Conservation (phyloP, 2,329 filamentous ascomycete species). For the Diaporthe capsici region DNA sequence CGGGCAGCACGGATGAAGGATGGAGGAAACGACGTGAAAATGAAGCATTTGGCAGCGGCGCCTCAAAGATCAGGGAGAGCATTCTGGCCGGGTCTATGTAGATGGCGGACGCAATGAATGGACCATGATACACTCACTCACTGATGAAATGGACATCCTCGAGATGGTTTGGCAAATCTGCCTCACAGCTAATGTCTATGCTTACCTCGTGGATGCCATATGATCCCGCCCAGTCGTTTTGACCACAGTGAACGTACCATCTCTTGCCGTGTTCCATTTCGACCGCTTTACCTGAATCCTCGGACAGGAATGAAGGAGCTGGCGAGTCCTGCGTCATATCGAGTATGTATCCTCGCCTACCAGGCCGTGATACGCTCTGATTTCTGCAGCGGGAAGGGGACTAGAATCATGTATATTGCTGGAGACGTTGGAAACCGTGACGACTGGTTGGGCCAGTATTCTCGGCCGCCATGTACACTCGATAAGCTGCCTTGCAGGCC, state of each 20-base stretch:
- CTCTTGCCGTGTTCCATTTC: too few relatives aligned
- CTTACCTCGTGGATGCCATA: background rate
- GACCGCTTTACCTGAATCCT: background rate
- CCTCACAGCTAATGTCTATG: conserved; percentile 5
- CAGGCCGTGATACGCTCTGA: background rate
- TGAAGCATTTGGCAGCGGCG: conserved; percentile 2
- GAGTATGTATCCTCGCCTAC: too few relatives aligned
- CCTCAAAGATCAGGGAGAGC: background rate
- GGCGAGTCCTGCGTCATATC: background rate
- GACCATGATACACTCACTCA: conserved; percentile 1
- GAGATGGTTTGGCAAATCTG: background rate
- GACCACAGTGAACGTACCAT: background rate
- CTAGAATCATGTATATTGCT: too few relatives aligned
- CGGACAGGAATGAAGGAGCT: background rate
- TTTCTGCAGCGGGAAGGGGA: background rate
- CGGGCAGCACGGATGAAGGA: conserved; percentile 3
- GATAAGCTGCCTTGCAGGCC: background rate
- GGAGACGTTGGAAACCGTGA: too few relatives aligned
- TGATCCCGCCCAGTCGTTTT: background rate
- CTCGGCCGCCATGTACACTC: background rate
- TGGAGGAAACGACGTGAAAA: background rate
- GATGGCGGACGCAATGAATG: conserved; percentile 16
- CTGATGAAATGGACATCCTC: background rate
- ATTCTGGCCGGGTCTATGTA: background rate
- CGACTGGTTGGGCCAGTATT: background rate